Base-by-base conservation (phyloP, 2,329 filamentous ascomycete species). In the Akanthomyces muscarius region DNA sequence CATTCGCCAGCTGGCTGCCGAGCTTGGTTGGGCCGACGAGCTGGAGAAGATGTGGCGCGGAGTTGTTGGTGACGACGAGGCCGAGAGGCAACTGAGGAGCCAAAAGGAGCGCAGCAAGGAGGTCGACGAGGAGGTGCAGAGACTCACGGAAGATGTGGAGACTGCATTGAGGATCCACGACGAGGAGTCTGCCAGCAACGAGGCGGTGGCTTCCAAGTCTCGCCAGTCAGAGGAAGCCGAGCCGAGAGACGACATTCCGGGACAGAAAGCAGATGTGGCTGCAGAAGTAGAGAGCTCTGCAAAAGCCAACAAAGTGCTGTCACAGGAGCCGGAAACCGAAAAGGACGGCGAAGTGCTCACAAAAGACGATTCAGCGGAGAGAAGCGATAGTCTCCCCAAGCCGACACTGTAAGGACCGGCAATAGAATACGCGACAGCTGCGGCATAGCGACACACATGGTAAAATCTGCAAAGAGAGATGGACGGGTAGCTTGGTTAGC, bases 1-100 rank as follows among this genome's bases (percentile, higher is more conserved):
- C 0, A 89, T 98, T 1, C 83, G 89, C 61, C 87, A 85, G 72
- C 80, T 99, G 42, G 93, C 94, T 1, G 82, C 89, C 66, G 87
- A 88, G 33, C 82, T 96, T 50, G 94, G 92, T 0, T 99, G 95
- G 95, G 75, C 84, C 10, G 86, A 91, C 2, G 94, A 98, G 71
- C 79, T 99, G 18, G 91, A 97, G 72, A 75, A 72, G 3, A 69
- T 91, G 59, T 98, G 92, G 92, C 81, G 86, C 25, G 76, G 78
- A 52, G 83, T 89, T 0, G 88, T 90, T 8, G 85, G 89, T 4
- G 78, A 87, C 28, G 78, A 83, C 65, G 80, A 86, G 69, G 82
- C 83, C 25, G 78, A 78, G 68, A 80, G 77, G 64, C 82, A 83
- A 70, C 68, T 78, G 64, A 62, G 65, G 13, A 70, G 69, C 14